Base-by-base conservation (phyloP, 176 grass and related monocot genomes). In the Oryza brachyantha region DNA sequence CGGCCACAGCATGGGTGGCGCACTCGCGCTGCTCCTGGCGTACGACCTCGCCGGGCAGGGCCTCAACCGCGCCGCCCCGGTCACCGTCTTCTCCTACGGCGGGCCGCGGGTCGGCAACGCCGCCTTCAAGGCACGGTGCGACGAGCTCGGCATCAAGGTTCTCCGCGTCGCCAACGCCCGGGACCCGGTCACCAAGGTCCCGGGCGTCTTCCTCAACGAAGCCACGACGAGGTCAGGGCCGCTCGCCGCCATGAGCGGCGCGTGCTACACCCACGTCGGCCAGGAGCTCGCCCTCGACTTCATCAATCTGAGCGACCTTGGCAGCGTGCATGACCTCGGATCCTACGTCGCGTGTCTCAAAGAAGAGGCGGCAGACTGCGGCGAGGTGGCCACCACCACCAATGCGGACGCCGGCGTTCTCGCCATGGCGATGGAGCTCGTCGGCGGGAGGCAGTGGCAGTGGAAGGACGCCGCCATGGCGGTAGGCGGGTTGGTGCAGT, bases 1-100 rank as follows among this genome's bases (percentile, higher is more conserved):
- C 0, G 94, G 94, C 0, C 94, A 97, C 75, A 97, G 94, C 94
- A 97, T 97, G 94, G 94, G 94, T 19, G 80, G 84, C 79, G 86
- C 94, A 0, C 89, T 97, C 0, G 94, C 89, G 13, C 64, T 86
- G 74, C 88, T 97, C 9, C 69, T 88, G 10, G 94, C 81, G 2
- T 97, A 93, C 85, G 94, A 97, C 81, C 64, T 97, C 21, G 77
- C 66, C 0, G 94, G 93, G 84, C 89, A 91, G 1, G 88, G 91
- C 12, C 42, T 97, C 36, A 89, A 87, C 84, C 70, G 61, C 24
- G 43, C 60, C 14, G 13, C 19, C 2, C 94, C 91, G 6, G 63
- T 93, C 35, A 97, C 94, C 0, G 94, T 97, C 22, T 97, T 93
- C 87, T 97, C 94, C 29, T 97, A 91, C 77, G 94, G 86, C 0